A percentile compares a stretch with the other conserved stretches of the same genome.
Evolutionary conservation across 2,329 filamentous ascomycete genomes (phyloP).

Genomic region (Alternaria ethzedia): DNA sequence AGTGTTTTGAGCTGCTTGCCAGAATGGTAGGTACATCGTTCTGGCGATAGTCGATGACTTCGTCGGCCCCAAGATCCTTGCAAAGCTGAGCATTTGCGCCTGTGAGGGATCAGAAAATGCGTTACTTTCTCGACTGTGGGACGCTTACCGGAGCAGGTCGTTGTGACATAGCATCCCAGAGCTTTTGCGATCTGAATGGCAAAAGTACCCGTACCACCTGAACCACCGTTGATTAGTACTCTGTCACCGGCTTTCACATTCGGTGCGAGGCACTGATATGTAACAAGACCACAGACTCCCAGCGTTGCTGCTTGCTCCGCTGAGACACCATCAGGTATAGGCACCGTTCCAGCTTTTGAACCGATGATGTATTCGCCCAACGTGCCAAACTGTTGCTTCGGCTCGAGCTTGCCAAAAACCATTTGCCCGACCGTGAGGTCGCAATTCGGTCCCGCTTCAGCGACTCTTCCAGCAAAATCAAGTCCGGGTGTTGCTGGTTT

Average conservation of each 20-base stretch:
- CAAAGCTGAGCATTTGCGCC: conserved; percentile 62
- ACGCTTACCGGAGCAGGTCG: conserved; percentile 58
- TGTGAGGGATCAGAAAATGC: conserved; percentile 16
- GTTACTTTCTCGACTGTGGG: not conserved
- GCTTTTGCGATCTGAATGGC: conserved; percentile 68
- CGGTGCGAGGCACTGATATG: conserved; percentile 24
- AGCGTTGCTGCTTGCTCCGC: conserved; percentile 24
- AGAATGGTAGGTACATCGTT: conserved; percentile 56
- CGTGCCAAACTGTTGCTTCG: conserved; percentile 28
- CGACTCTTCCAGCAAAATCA: conserved; percentile 26
- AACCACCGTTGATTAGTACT: conserved; percentile 68
- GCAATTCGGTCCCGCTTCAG: conserved; percentile 6
- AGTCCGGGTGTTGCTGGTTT: conserved; percentile 32
- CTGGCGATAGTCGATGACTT: conserved; percentile 64
- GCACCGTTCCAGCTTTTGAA: conserved; percentile 22
- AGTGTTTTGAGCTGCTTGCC: conserved; percentile 54
- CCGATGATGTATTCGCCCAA: conserved; percentile 30
- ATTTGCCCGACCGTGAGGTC: conserved; percentile 19
- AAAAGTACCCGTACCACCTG: conserved; percentile 65
- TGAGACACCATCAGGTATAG: conserved; percentile 17
- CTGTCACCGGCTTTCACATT: conserved; percentile 48
- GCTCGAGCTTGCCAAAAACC: conserved; percentile 32
- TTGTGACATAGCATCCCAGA: conserved; percentile 63
- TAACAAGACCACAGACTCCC: conserved; percentile 29
- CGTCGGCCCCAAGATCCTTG: conserved; percentile 64